phyloP scores from a whole-genome alignment of 2,329 filamentous ascomycete genomes.

The Diatrype stigma region DNA sequence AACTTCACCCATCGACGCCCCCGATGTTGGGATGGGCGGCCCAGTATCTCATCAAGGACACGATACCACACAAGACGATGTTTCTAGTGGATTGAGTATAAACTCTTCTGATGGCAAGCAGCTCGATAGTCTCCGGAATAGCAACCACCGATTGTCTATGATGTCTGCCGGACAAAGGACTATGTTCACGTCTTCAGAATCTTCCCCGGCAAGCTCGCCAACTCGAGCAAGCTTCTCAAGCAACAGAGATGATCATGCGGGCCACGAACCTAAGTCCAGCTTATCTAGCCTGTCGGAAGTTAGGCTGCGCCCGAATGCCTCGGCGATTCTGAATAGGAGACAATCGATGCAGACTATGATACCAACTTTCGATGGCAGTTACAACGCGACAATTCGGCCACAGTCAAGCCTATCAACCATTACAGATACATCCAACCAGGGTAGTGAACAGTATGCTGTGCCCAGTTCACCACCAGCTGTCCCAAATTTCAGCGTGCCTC shows the following conservation, averaged over 20 bases:
- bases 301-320: conserved; percentile 47
- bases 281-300: conserved; percentile 28
- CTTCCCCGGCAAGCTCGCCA: conserved; percentile 55
- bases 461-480: conserved; percentile 24
- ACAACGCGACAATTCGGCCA: conserved; percentile 22
- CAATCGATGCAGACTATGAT: conserved; percentile 47
- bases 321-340: conserved; percentile 46
- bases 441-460: conserved; percentile 21
- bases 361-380: conserved; percentile 37
- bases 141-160: conserved; percentile 50
- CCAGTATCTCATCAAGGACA: conserved; percentile 26
- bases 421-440: conserved; percentile 9
- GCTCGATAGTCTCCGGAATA: conserved; percentile 53
- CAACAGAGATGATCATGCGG: conserved; percentile 28
- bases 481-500: conserved; percentile 52
- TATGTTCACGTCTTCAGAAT: conserved; percentile 53
- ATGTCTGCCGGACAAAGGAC: conserved; percentile 60
- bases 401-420: conserved; percentile 18
- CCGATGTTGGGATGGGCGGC: conserved; percentile 24
- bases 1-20: conserved; percentile 15
- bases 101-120: conserved; percentile 56
- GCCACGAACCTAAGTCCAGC: conserved; percentile 18
- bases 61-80: conserved; percentile 46
- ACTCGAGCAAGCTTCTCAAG: conserved; percentile 47
- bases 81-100: conserved; percentile 54